Evolutionary conservation across 495 filamentous ascomycete genomes (phyloP), one percentile per base, ranked within the genome.

Genomic region (Hypoxylon fuscum): DNA sequence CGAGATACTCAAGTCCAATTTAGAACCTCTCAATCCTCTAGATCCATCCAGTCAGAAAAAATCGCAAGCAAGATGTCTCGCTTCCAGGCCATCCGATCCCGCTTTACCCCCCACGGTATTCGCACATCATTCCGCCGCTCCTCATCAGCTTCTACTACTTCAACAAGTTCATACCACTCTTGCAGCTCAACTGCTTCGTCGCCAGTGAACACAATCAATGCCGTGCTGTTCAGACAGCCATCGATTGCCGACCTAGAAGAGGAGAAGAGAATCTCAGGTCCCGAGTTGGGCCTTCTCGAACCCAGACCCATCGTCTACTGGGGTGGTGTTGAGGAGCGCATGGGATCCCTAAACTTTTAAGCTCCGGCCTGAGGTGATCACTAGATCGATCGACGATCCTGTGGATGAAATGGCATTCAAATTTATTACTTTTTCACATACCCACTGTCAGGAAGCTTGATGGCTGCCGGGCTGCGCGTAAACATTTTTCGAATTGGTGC

Each of bases 231-330:
- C 64, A 75, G 76, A 15, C 77, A 78, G 42, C 77, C 77, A 14
- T 77, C 74, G 12, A 76, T 79, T 62, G 53, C 74, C 22, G 74
- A 79, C 63, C 54, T 80, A 25, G 76, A 78, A 47, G 77, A 77
- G 49, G 81, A 85, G 68, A 77, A 76, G 62, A 73, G 75, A 62
- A 68, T 60, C 64, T 79, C 78, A 40, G 72, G 71, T 15, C 66
- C 57, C 37, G 81, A 82, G 53, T 67, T 81, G 2, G 75, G 73
- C 68, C 74, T 85, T 32, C 75, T 85, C 18, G 82, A 85, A 71
- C 82, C 82, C 20, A 65, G 81, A 48, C 82, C 82, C 37, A 75
- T 82, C 38, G 77, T 79, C 15, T 81, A 79, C 69, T 84, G 82
- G 72, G 81, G 78, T 59, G 79, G 82, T 21, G 67, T 84, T 32